phyloP scores from a whole-genome alignment of 192 early-diverging fungal species.

The Jimgerdemannia flammicorona region DNA sequence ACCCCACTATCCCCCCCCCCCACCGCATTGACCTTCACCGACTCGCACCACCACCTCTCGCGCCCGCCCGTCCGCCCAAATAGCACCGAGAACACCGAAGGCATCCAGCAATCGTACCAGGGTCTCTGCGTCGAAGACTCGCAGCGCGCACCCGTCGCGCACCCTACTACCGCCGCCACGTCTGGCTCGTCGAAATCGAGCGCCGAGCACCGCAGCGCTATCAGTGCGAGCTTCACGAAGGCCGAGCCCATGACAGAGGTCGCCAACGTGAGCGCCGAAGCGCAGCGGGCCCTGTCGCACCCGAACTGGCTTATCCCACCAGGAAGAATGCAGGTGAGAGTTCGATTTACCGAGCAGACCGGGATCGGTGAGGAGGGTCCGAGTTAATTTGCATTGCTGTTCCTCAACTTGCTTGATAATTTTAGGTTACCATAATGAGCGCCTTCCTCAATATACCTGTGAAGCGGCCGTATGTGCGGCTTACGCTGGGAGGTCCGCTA shows the following conservation, averaged over 20 bases:
- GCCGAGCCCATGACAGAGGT: background rate
- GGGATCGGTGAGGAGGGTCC: no score
- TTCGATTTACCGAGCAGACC: background rate
- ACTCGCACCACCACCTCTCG: background rate
- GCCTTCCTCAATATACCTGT: slow-evolving; percentile 54
- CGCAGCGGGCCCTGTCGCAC: background rate
- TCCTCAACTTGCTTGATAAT: slow-evolving; percentile 7
- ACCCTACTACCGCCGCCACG: background rate
- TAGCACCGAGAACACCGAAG: background rate
- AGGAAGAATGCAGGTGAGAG: background rate
- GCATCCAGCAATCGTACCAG: background rate
- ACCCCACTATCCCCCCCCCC: no score
- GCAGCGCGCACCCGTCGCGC: background rate
- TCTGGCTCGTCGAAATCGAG: background rate
- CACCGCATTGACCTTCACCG: background rate
- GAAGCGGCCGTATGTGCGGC: slow-evolving; percentile 58
- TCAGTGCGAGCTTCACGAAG: background rate
- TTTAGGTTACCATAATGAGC: slow-evolving; percentile 55
- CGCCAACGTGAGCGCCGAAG: background rate
- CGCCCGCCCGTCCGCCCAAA: background rate
- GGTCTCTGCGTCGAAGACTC: background rate
- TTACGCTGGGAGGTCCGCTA: slow-evolving; percentile 51
- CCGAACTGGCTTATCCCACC: background rate
- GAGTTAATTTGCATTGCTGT: no score
- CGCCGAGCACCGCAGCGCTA: background rate